Conservation (phyloP, 225 moss, liverwort and hornwort genomes). For the Anthoceros angustus region DNA sequence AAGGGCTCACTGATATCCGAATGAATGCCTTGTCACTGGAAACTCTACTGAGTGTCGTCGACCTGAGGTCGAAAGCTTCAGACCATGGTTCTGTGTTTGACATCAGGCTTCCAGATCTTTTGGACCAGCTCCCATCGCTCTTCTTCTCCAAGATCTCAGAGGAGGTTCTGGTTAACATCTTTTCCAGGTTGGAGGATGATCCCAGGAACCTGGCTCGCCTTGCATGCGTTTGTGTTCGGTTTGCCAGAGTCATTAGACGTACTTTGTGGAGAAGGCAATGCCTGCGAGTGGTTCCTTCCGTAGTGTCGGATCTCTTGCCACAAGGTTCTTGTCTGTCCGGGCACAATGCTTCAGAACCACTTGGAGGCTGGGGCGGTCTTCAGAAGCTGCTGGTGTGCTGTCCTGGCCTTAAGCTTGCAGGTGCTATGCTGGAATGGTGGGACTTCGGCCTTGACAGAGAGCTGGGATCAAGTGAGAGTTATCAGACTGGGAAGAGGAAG, state of each 20-base stretch:
- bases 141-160: slow-evolving; percentile 51
- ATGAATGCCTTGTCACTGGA: background rate
- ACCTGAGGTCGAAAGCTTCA: background rate
- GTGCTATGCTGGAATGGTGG: slow-evolving; percentile 47
- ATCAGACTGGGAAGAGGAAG: background rate
- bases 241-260: slow-evolving; percentile 38
- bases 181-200: slow-evolving; percentile 53
- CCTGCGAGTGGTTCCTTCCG: slow-evolving; percentile 34
- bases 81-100: background rate
- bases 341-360: slow-evolving; percentile 30
- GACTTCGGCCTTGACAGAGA: slow-evolving; percentile 71
- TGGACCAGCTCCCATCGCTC: background rate
- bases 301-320: slow-evolving; percentile 42
- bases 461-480: slow-evolving; percentile 41
- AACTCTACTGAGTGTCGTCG: background rate
- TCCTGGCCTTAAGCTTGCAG: slow-evolving; percentile 54
- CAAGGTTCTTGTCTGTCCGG: slow-evolving; percentile 22
- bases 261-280: slow-evolving; percentile 62
- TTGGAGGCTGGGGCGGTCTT: slow-evolving; percentile 60
- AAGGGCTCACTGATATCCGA: background rate
- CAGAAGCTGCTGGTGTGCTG: slow-evolving; percentile 70
- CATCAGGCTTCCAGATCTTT: background rate
- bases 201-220: slow-evolving; percentile 57
- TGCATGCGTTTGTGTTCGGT: slow-evolving; percentile 47
- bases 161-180: slow-evolving; percentile 54